phyloP scores from a whole-genome alignment of 2,329 filamentous ascomycete species.

The Botrytis galanthina region DNA sequence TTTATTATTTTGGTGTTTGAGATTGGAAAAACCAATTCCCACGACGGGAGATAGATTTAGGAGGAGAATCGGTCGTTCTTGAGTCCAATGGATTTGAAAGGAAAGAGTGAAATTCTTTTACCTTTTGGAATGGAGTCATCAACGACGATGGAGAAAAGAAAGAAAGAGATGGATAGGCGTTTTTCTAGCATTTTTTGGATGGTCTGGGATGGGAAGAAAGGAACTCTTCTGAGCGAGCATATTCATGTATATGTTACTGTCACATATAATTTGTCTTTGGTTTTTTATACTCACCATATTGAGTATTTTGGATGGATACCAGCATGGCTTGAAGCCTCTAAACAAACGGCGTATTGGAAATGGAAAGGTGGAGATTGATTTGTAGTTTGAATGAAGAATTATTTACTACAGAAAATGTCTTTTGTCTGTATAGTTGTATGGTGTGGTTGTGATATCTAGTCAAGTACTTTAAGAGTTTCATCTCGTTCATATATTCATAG shows the following conservation, averaged over 20 bases:
- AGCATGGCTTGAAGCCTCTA: slow-evolving; percentile 3
- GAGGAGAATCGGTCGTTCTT: not conserved
- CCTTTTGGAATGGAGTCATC: too few relatives aligned
- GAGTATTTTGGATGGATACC: slow-evolving; percentile 14
- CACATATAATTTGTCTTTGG: not conserved
- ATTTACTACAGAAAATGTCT: not conserved
- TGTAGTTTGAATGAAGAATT: not conserved
- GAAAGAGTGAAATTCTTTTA: not conserved
- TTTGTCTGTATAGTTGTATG: not conserved
- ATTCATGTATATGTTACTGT: not conserved
- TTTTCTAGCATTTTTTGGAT: slow-evolving; percentile 2
- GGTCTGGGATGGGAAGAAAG: not conserved
- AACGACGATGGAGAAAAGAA: not conserved
- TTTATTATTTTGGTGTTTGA: slow-evolving; percentile 46
- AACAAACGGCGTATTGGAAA: not conserved
- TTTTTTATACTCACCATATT: not conserved
- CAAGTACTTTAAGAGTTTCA: not conserved
- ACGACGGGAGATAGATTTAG: slow-evolving; percentile 45
- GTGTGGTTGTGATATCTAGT: not conserved
- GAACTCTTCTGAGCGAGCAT: not conserved
- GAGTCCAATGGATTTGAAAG: not conserved
- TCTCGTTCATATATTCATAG: not conserved
- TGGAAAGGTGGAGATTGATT: not conserved
- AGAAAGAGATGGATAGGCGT: not conserved
- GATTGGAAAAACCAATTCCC: slow-evolving; percentile 50